Percentiles rank a stretch among this genome's conserved stretches.
Evolutionary conservation across 306 rosid species (phyloP).

Genomic region (Cucurbita maxima): DNA sequence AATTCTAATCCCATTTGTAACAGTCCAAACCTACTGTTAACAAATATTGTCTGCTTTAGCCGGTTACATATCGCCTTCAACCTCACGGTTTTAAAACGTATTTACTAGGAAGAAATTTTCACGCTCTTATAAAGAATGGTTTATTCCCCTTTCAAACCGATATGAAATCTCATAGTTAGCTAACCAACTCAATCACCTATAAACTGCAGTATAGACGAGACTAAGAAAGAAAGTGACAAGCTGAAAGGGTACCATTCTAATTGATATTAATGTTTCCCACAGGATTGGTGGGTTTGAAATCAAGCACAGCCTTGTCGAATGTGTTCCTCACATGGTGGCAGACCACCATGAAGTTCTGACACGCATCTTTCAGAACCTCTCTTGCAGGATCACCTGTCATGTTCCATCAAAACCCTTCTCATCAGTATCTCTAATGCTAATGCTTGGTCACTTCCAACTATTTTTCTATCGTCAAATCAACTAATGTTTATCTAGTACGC

Average conservation of each 20-base stretch:
- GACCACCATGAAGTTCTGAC: slow-evolving; percentile 61
- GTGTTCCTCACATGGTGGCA: slow-evolving; percentile 61
- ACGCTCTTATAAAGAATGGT: too few species aligned
- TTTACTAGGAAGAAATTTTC: too few species aligned
- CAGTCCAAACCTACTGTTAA: too few species aligned
- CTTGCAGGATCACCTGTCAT: slow-evolving; percentile 53
- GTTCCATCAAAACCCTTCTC: background rate
- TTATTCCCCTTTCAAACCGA: too few species aligned
- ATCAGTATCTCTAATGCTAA: background rate
- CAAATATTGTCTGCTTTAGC: too few species aligned
- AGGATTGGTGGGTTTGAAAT: slow-evolving; percentile 23
- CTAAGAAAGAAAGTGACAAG: background rate
- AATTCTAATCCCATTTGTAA: too few species aligned
- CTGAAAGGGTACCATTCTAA: background rate
- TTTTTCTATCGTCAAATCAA: background rate
- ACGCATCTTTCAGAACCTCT: slow-evolving; percentile 52
- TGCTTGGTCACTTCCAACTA: background rate
- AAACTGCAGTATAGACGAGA: background rate
- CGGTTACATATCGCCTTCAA: too few species aligned
- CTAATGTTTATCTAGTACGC: background rate
- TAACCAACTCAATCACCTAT: background rate
- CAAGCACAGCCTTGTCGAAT: slow-evolving; percentile 47
- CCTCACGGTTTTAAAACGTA: too few species aligned
- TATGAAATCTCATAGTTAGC: background rate
- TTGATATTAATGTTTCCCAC: slow-evolving; percentile 20